Evolutionary conservation across 106 monocot genomes (phyloP).

Genomic region (Dactylorhiza incarnata): DNA sequence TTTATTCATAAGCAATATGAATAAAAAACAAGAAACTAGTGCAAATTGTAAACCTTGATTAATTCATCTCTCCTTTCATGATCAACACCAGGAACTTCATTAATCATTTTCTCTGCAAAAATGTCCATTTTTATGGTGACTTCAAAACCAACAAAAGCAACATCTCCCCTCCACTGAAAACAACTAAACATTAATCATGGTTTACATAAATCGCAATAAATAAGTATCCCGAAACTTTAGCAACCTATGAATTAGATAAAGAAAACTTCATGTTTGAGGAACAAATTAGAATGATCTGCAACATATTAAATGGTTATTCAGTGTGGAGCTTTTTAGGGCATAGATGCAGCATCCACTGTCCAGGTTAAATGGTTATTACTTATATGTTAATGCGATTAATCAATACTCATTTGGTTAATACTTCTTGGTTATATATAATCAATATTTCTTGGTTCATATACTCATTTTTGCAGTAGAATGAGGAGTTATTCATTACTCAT

Average conservation of each 20-base stretch:
- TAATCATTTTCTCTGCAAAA: slow-evolving; percentile 95
- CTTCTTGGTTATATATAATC: too few relatives aligned
- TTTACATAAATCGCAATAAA: not conserved
- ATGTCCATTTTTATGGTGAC: slow-evolving; percentile 93
- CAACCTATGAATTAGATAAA: not conserved
- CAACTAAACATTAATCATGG: not conserved
- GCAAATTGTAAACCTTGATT: slow-evolving; percentile 52
- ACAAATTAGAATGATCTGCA: too few relatives aligned
- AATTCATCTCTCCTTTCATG: slow-evolving; percentile 82
- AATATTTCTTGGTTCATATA: too few relatives aligned
- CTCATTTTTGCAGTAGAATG: too few relatives aligned
- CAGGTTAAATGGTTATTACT: too few relatives aligned
- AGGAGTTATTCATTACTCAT: too few relatives aligned
- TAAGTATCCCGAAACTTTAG: not conserved
- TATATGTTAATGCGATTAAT: too few relatives aligned
- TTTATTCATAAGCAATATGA: not conserved
- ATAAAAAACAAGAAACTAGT: not conserved
- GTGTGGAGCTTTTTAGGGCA: too few relatives aligned
- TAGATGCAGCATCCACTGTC: too few relatives aligned
- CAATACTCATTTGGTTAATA: too few relatives aligned
- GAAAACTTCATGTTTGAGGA: not conserved
- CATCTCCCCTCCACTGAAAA: slow-evolving; percentile 86
- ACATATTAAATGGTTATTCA: too few relatives aligned
- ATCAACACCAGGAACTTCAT: slow-evolving; percentile 71
- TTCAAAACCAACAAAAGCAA: slow-evolving; percentile 94